Conservation (phyloP, 2,329 filamentous ascomycete genomes). For the Colletotrichum sp. region DNA sequence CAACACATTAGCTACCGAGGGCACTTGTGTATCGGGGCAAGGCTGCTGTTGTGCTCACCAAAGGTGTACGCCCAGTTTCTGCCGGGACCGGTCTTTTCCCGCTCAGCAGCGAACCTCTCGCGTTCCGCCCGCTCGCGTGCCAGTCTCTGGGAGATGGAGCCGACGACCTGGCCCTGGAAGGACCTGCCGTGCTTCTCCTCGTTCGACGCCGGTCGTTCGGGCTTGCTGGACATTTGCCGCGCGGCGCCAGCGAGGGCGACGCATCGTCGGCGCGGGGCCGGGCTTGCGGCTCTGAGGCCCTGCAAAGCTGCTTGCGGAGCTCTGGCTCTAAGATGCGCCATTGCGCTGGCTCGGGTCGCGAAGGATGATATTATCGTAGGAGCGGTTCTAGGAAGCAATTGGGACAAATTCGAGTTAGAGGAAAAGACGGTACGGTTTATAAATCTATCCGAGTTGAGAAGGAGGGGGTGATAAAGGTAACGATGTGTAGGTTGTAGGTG, state of each 20-base stretch:
- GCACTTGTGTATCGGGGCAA: not conserved
- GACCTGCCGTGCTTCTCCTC: slow-evolving; percentile 43
- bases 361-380: not conserved
- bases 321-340: slow-evolving; percentile 39
- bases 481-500: not conserved
- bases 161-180: slow-evolving; percentile 66
- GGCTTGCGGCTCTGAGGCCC: slow-evolving; percentile 28
- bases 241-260: slow-evolving; percentile 9
- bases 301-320: slow-evolving; percentile 34
- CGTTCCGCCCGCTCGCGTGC: slow-evolving; percentile 60
- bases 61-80: slow-evolving; percentile 60
- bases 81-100: slow-evolving; percentile 38
- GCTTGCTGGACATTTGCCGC: slow-evolving; percentile 27
- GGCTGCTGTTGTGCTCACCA: slow-evolving; percentile 44
- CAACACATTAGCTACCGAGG: slow-evolving; percentile 3
- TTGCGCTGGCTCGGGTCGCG: slow-evolving; percentile 19
- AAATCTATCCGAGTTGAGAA: not conserved
- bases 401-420: not conserved
- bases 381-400: not conserved
- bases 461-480: not conserved
- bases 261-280: slow-evolving; percentile 15
- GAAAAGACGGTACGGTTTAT: not conserved
- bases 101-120: slow-evolving; percentile 49
- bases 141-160: slow-evolving; percentile 61
- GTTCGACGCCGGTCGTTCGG: slow-evolving; percentile 28